A percentile compares a stretch with the other conserved stretches of the same genome.
Evolutionary conservation across 176 grass and related monocot genomes (phyloP).

Genomic region (Bromus sterilis): DNA sequence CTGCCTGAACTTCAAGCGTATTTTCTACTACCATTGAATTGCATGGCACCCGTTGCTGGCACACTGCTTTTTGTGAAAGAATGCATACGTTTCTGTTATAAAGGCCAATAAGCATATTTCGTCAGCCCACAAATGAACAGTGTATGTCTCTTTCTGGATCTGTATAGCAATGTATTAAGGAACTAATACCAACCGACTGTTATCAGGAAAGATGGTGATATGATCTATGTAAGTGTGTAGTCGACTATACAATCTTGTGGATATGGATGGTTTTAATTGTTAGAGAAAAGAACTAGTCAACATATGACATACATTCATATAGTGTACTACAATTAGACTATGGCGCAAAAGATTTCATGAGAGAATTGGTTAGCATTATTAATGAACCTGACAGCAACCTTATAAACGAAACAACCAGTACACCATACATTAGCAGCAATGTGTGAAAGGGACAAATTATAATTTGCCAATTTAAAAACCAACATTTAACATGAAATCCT

Average conservation of each 20-base stretch:
- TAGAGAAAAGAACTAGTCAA: neutral
- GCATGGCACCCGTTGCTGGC: too few species aligned
- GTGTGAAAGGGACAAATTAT: neutral
- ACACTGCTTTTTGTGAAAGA: neutral
- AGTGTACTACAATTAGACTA: neutral
- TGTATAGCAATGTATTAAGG: neutral
- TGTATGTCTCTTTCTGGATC: neutral
- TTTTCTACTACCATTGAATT: too few species aligned
- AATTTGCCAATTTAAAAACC: neutral
- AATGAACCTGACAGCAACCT: neutral
- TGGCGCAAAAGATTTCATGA: neutral
- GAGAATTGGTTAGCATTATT: neutral
- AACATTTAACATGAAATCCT: neutral
- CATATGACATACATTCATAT: neutral
- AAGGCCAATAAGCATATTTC: neutral
- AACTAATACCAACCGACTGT: neutral
- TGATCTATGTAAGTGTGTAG: neutral
- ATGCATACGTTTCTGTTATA: neutral
- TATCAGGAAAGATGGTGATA: neutral
- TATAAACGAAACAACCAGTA: neutral
- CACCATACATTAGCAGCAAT: neutral
- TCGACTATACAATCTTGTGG: neutral
- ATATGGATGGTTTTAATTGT: neutral
- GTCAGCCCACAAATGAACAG: neutral
- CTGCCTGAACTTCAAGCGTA: too few species aligned